Conservation (phyloP, 2,329 filamentous ascomycete species). For the Albifimbria verrucaria region DNA sequence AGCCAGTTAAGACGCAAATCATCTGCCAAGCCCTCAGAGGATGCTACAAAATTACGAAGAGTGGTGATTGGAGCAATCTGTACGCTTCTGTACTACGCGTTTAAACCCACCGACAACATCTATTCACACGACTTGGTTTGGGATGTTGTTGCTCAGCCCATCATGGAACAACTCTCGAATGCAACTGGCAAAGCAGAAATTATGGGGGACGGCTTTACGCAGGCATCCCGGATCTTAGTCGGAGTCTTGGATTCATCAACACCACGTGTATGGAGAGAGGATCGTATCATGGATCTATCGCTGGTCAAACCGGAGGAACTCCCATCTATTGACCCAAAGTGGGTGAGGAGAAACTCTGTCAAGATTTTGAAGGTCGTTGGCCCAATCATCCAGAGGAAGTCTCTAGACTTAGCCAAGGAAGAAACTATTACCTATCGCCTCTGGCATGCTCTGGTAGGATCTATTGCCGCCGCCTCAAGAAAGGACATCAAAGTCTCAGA, state of each 20-base stretch:
- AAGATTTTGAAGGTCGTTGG: slow-evolving; percentile 62
- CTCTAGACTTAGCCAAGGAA: slow-evolving; percentile 59
- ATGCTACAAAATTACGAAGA: slow-evolving; percentile 45
- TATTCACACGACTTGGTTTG: slow-evolving; percentile 73
- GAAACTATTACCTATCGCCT: slow-evolving; percentile 51
- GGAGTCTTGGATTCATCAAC: slow-evolving; percentile 63
- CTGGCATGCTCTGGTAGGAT: slow-evolving; percentile 60
- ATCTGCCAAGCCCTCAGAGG: slow-evolving; percentile 52
- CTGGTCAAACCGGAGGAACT: slow-evolving; percentile 68
- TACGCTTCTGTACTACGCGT: slow-evolving; percentile 78
- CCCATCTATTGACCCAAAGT: slow-evolving; percentile 79
- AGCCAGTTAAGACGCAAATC: slow-evolving; percentile 67
- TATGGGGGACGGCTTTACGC: slow-evolving; percentile 49
- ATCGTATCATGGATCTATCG: slow-evolving; percentile 61
- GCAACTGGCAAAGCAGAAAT: slow-evolving; percentile 30
- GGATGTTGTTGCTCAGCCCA: slow-evolving; percentile 67
- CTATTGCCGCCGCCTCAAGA: slow-evolving; percentile 63
- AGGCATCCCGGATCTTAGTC: slow-evolving; percentile 66
- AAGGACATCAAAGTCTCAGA: slow-evolving; percentile 89
- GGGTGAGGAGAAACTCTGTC: slow-evolving; percentile 71
- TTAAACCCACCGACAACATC: slow-evolving; percentile 65
- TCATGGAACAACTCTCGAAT: slow-evolving; percentile 57
- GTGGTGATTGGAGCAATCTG: slow-evolving; percentile 67
- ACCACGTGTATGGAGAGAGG: slow-evolving; percentile 67
- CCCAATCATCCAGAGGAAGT: slow-evolving; percentile 58